Evolutionary conservation across 371 early-diverging fungal genomes (phyloP), one percentile per base, ranked within the genome.

Genomic region (Apophysomyces elegans): DNA sequence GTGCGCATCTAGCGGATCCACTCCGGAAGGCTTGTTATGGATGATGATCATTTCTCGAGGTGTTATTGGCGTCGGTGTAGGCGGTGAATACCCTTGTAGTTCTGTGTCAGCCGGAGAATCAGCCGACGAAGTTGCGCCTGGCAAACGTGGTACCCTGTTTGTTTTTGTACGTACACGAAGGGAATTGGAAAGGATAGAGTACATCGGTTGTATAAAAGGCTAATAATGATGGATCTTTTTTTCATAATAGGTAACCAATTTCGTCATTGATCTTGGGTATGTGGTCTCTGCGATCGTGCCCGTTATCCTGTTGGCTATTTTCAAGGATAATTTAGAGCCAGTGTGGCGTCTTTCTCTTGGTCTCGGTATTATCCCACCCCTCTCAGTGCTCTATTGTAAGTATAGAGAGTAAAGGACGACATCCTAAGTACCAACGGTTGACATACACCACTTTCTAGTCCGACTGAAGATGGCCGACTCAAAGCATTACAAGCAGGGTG

Each of bases 71-170:
- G 81, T 81, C 13, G 81, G 80, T 66, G 81, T 80, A 5, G 84
- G 84, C 37, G 77, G 85, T 32, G 84, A 85, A 65, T 88, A 85
- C 65, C 88, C 88, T n/a, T 85, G 86, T 61, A 77, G 78, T 5
- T 81, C 81, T 37, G 86, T 85, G 7, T 78, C 85, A 13, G 88
- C 88, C 36, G 84, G 84, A 36, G 88, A 88, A 62, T 79, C 86
- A 21, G 83, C 88, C 14, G 86, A 88, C 63, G 84, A 84, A 66
- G 82, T 85, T 26, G 77, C 79, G 56, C 85, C 72, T 56, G 71
- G 83, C 16, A 73, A 62, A 37, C 83, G 88, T 56, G 88, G 88
- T 32, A 74, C 76, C 60, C 68, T 85, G 37, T 85, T 88, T 68
- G 78, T 85, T 50, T 58, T 83, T 63, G 85, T 79, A 75, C 76